Evolutionary conservation across 2,329 filamentous ascomycete species (phyloP).

Genomic region (Neocucurbitaria cava): DNA sequence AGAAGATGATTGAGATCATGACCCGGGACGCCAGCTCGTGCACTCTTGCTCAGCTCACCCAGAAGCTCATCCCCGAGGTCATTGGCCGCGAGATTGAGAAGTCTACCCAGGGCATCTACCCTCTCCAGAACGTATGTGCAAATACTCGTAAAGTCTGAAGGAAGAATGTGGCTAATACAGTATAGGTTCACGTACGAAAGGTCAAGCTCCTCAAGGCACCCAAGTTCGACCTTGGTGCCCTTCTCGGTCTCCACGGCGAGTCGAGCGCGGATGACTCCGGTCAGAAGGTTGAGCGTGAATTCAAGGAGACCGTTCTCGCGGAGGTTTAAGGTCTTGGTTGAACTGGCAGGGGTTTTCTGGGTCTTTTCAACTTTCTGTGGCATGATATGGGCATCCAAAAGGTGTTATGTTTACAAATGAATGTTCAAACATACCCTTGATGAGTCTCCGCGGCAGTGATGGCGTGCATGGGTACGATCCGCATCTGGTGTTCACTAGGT

Average conservation of each 20-base stretch:
- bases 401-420: slow-evolving; percentile 53
- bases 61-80: slow-evolving; percentile 99
- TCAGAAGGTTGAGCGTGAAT: slow-evolving; percentile 96
- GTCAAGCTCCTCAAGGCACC: slow-evolving; percentile 98
- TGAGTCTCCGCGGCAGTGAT: slow-evolving; percentile 43
- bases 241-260: slow-evolving; percentile 97
- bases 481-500: slow-evolving; percentile 45
- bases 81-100: slow-evolving; percentile 99
- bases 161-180: slow-evolving; percentile 26
- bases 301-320: slow-evolving; percentile 97
- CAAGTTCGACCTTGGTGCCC: slow-evolving; percentile 97
- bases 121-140: slow-evolving; percentile 87
- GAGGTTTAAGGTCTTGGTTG: slow-evolving; percentile 73
- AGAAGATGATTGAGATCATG: slow-evolving; percentile 99
- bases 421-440: slow-evolving; percentile 48
- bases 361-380: slow-evolving; percentile 49
- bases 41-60: slow-evolving; percentile 94
- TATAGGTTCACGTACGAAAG: slow-evolving; percentile 98
- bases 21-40: slow-evolving; percentile 92
- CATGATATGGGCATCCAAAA: slow-evolving; percentile 53
- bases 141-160: slow-evolving; percentile 14
- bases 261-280: slow-evolving; percentile 94
- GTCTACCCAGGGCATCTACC: slow-evolving; percentile 98
- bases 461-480: slow-evolving; percentile 44
- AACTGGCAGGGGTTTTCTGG: slow-evolving; percentile 48